These are phyloP conservation scores for Coemansia sp. DNA, from an alignment of 192 early-diverging fungal species.

Conservation along the genomic window DNA sequence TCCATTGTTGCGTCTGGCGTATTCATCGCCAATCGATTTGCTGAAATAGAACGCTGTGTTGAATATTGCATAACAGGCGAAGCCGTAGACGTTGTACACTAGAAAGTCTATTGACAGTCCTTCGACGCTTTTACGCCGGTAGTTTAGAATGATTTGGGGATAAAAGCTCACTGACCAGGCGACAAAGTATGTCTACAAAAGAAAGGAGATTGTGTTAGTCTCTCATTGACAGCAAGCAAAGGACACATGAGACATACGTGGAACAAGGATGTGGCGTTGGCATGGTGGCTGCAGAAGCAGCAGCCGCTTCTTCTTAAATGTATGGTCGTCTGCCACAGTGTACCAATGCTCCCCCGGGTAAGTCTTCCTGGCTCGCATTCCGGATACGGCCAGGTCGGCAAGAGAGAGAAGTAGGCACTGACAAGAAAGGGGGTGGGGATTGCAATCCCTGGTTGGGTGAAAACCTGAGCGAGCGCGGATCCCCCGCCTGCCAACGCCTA, in stretches of 20 bases:
- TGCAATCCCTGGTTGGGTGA: not conserved
- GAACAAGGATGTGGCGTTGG: not conserved
- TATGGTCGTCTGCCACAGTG: not conserved
- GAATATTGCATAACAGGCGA: slow-evolving; percentile 82
- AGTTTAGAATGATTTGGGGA: slow-evolving; percentile 82
- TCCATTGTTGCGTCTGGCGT: slow-evolving; percentile 67
- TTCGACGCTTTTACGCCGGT: slow-evolving; percentile 71
- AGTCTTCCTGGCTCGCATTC: not conserved
- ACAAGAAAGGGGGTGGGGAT: not conserved
- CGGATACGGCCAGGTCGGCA: not conserved
- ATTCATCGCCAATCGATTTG: slow-evolving; percentile 67
- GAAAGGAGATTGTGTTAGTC: slow-evolving; percentile 13
- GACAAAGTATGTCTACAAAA: slow-evolving; percentile 69
- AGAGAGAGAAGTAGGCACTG: not conserved
- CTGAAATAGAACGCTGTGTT: slow-evolving; percentile 76
- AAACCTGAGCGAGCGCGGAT: not conserved
- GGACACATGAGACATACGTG: not conserved
- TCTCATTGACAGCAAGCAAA: not conserved
- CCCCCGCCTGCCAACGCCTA: not conserved
- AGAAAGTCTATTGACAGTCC: slow-evolving; percentile 92
- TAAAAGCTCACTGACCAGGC: slow-evolving; percentile 92
- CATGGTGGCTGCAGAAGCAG: not conserved
- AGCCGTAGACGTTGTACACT: slow-evolving; percentile 83
- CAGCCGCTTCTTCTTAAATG: not conserved
- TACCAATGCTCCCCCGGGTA: not conserved